phyloP scores from a whole-genome alignment of 2,329 filamentous ascomycete species.

The Penicillium vulpinum region DNA sequence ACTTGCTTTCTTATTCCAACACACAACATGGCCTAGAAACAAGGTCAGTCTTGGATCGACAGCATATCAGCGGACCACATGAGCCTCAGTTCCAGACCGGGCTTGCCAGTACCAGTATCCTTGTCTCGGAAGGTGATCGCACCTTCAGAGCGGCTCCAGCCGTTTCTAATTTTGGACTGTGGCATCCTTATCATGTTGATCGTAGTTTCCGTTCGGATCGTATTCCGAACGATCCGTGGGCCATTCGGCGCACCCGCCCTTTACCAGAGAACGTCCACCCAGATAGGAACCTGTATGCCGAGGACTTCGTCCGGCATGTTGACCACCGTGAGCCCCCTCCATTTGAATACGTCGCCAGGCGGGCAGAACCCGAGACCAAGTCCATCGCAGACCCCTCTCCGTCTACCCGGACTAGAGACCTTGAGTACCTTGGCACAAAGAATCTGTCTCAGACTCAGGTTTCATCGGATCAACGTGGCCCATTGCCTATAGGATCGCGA shows the following conservation, averaged over 20 bases:
- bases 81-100: conserved; percentile 17
- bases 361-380: conserved; percentile 13
- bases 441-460: conserved; percentile 15
- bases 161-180: conserved; percentile 16
- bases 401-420: conserved; percentile 11
- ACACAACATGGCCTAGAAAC: conserved; percentile 15
- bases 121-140: conserved; percentile 21
- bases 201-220: conserved; percentile 19
- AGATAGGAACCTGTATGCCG: conserved; percentile 35
- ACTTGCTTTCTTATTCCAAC: conserved; percentile 14
- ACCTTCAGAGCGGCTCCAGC: conserved; percentile 17
- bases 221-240: conserved; percentile 11
- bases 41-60: conserved; percentile 20
- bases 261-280: conserved; percentile 19
- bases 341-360: conserved; percentile 22
- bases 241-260: conserved; percentile 14
- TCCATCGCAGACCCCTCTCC: conserved; percentile 18
- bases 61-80: conserved; percentile 16
- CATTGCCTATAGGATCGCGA: conserved; percentile 12
- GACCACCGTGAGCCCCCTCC: conserved; percentile 27
- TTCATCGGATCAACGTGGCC: conserved; percentile 14
- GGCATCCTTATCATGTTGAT: conserved; percentile 18
- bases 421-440: conserved; percentile 16
- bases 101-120: conserved; percentile 17
- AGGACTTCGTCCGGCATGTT: conserved; percentile 40